Evolutionary conservation across 2,329 filamentous ascomycete species (phyloP), one percentile per base, ranked within the genome.

Genomic region (Biscogniauxia mediterranea): DNA sequence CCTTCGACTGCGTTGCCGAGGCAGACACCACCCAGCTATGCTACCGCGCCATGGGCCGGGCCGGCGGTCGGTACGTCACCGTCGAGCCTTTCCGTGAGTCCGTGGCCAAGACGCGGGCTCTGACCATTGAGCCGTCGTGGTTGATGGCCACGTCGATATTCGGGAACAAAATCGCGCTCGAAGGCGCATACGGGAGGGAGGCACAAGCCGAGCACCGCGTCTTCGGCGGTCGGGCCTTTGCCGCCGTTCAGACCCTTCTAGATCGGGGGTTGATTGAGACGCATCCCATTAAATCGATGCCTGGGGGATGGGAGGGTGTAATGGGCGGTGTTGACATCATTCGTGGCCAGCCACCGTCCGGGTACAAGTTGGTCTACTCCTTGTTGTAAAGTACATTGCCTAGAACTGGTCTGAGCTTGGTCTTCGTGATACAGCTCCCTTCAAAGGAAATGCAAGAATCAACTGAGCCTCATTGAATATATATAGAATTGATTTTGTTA

Each of bases 1-100:
- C 74, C 1, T 63, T 82, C 1, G 82, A 84, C 70, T 79, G 77
- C 68, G 71, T 83, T 52, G 65, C 76, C 1, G 68, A 74, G 6
- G 58, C 73, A 0, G 64, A 69, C 8, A 73, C 75, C 0, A 78
- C 73, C 51, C 54, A 64, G 50, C 61, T 76, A 25, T 80, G 79
- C 71, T 78, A 78, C 65, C 66, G 55, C 0, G 72, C 74, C 9
- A 63, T 81, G 2, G 76, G 77, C 1, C 66, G 71, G 1, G 69
- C 74, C 0, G 78, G 78, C 13, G 79, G 78, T 1, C 67, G 68
- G 5, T 81, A 80, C 65, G 66, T 71, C 0, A 66, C 70, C 0
- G 69, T 79, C 6, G 76, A 79, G 46, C 71, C 73, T 1, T 75
- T 70, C 58, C 66, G 64, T 6, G 66, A 71, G 17, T 59, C 54